phyloP scores from a whole-genome alignment of 2,329 filamentous ascomycete species.

The Fusarium verticillioides region DNA sequence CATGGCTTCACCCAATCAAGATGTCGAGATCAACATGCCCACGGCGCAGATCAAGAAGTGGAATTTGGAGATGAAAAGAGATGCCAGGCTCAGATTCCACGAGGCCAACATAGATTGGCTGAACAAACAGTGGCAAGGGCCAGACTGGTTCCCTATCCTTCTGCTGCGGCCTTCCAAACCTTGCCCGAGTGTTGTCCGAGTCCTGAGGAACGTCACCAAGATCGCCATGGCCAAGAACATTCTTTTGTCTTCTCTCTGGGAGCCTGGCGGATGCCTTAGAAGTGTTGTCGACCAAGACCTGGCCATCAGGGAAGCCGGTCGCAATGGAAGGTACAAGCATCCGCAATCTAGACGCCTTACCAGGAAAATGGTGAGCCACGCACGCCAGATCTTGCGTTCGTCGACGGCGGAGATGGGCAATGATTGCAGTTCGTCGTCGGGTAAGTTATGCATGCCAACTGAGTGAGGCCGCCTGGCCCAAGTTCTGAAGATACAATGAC shows the following conservation, averaged over 20 bases:
- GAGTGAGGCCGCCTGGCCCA: not conserved
- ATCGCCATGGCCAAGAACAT: rapidly evolving
- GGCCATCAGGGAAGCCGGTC: rapidly evolving
- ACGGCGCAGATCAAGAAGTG: no score
- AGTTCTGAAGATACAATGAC: not conserved
- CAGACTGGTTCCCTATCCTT: not conserved
- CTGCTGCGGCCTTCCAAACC: not conserved
- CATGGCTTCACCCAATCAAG: not conserved
- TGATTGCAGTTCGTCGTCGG: not conserved
- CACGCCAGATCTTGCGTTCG: rapidly evolving
- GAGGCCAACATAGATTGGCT: not conserved
- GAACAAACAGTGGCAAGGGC: not conserved
- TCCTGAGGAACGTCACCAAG: rapidly evolving
- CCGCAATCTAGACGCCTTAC: not conserved
- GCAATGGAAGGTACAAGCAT: rapidly evolving
- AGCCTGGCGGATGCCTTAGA: not conserved
- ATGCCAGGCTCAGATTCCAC: no score
- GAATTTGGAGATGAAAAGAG: no score
- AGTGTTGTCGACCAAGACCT: not conserved
- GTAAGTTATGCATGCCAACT: not conserved
- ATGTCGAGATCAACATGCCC: not conserved
- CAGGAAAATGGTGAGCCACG: not conserved
- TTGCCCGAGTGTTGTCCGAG: not conserved
- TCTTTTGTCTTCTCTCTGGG: not conserved
- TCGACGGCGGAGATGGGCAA: not conserved